Conservation (phyloP, 2,329 filamentous ascomycete species). For the Parastagonospora avenae region DNA sequence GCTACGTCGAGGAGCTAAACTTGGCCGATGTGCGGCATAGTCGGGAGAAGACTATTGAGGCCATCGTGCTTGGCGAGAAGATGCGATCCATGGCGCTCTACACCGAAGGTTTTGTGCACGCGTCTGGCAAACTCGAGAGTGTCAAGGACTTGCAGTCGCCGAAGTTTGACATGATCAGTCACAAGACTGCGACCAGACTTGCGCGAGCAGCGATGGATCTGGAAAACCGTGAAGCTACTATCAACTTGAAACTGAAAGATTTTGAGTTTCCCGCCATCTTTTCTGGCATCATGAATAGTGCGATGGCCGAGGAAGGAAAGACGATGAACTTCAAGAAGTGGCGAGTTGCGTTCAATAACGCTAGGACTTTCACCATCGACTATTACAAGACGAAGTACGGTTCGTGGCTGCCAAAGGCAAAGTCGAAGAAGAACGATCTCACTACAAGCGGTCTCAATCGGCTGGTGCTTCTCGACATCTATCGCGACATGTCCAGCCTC, state of each 20-base stretch:
- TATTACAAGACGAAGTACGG: conserved; percentile 73
- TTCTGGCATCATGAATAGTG: conserved; percentile 84
- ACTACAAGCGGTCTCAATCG: conserved; percentile 86
- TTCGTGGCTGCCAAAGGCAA: conserved; percentile 89
- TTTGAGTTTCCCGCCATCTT: conserved; percentile 94
- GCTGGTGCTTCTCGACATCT: conserved; percentile 78
- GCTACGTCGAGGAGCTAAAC: conserved; percentile 76
- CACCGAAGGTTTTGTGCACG: conserved; percentile 90
- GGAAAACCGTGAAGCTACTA: conserved; percentile 70
- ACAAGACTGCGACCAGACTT: conserved; percentile 75
- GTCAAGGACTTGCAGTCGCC: conserved; percentile 71
- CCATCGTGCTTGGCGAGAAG: conserved; percentile 83
- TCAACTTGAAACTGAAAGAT: conserved; percentile 75
- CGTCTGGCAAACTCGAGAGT: conserved; percentile 80
- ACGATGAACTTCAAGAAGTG: conserved; percentile 83
- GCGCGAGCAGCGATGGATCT: conserved; percentile 83
- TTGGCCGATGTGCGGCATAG: conserved; percentile 81
- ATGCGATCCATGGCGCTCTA: conserved; percentile 84
- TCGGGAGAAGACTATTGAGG: conserved; percentile 87
- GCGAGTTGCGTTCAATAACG: conserved; percentile 74
- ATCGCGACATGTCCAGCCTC: conserved; percentile 81
- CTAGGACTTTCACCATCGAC: conserved; percentile 73
- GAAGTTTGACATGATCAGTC: conserved; percentile 72
- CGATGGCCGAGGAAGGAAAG: conserved; percentile 75
- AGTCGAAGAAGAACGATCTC: conserved; percentile 88